A percentile compares a stretch with the other conserved stretches of the same genome.
phyloP scores from a whole-genome alignment of 305 asterid species.

The Solanum chacoense region DNA sequence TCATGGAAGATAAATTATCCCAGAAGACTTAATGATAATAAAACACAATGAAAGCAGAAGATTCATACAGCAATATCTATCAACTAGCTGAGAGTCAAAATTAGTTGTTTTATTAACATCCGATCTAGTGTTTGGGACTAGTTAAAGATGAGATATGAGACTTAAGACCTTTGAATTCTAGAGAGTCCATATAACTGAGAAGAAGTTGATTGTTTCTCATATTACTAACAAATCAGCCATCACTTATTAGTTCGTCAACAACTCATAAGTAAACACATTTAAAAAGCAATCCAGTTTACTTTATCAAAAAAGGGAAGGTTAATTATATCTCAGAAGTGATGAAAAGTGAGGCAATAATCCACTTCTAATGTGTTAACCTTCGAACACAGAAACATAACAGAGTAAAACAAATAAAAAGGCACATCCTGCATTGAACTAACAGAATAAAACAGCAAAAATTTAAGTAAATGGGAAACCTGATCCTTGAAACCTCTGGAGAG shows the following conservation, averaged over 20 bases:
- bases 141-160: not conserved
- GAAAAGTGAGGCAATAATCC: not conserved
- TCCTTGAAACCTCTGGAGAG: slow-evolving; percentile 87
- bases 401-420: not conserved
- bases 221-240: not conserved
- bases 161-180: not conserved
- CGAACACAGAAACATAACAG: not conserved
- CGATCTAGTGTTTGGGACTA: not conserved
- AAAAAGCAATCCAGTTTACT: not conserved
- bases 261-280: not conserved
- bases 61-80: not conserved
- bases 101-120: not conserved
- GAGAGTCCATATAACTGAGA: not conserved
- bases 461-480: slow-evolving; percentile 34
- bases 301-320: not conserved
- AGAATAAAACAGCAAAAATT: not conserved
- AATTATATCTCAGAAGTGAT: not conserved
- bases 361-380: not conserved
- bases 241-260: not conserved
- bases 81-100: not conserved
- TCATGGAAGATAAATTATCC: not conserved
- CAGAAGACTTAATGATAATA: not conserved
- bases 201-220: not conserved
- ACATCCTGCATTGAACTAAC: not conserved
- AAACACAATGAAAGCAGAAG: not conserved